Conservation (phyloP, 805 yeast genomes). For the Komagataella kurtzmanii region DNA sequence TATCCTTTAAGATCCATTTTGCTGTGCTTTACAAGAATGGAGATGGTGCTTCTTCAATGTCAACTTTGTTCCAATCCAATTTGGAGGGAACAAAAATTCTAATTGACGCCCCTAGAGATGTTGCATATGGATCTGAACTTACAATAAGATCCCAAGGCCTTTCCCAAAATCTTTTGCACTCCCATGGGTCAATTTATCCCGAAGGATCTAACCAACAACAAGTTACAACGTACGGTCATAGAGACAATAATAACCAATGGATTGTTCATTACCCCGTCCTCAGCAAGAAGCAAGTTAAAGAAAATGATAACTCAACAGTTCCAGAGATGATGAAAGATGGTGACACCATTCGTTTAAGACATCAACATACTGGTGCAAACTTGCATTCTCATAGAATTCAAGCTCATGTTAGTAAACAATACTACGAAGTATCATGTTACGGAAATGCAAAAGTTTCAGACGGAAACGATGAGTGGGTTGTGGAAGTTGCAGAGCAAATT, state of each 20-base stretch:
- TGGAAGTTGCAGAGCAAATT: conserved; percentile 52
- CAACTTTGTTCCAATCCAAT: conserved; percentile 72
- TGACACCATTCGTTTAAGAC: conserved; percentile 46
- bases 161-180: conserved; percentile 70
- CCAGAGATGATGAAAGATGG: conserved; percentile 42
- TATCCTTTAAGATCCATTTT: conserved; percentile 76
- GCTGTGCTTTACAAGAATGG: conserved; percentile 66
- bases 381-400: conserved; percentile 58
- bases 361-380: conserved; percentile 48
- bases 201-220: conserved; percentile 92
- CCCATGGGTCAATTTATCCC: conserved; percentile 77
- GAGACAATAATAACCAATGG: conserved; percentile 80
- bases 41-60: conserved; percentile 58
- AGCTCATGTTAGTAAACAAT: conserved; percentile 41
- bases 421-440: conserved; percentile 58
- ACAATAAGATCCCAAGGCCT: conserved; percentile 60
- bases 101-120: conserved; percentile 53
- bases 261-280: conserved; percentile 24
- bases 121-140: conserved; percentile 40
- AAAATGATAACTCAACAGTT: conserved; percentile 14
- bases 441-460: conserved; percentile 58
- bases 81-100: conserved; percentile 52
- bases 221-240: conserved; percentile 88
- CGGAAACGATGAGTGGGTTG: conserved; percentile 61
- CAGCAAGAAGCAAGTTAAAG: conserved; percentile 19